A percentile compares a stretch with the other conserved stretches of the same genome.
These are phyloP conservation scores for Athelia sp. DNA, from an alignment of 1,284 basidiomycete genomes.

Conservation along the genomic window DNA sequence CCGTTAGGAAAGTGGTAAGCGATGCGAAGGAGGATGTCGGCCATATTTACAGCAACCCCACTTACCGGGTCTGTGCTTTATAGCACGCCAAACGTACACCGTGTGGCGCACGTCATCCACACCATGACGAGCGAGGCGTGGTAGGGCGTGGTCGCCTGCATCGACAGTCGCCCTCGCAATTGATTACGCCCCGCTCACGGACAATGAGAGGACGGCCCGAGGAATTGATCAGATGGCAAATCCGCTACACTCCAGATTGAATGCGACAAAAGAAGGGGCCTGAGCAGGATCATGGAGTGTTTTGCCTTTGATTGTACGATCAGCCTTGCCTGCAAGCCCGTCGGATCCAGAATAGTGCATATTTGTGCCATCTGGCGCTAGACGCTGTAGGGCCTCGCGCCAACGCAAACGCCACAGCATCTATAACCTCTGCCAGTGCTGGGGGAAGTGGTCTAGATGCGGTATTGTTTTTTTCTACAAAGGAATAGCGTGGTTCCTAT, in stretches of 20 bases:
- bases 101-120: neutral
- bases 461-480: too few species aligned
- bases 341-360: too few species aligned
- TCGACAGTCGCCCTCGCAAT: neutral
- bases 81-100: neutral
- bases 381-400: too few species aligned
- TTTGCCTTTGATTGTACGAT: too few species aligned
- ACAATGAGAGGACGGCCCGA: neutral
- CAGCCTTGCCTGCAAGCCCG: too few species aligned
- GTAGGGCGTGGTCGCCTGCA: neutral
- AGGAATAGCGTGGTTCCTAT: too few species aligned
- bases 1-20: conserved; percentile 26
- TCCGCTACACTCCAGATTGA: neutral
- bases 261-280: too few species aligned
- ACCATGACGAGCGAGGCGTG: neutral
- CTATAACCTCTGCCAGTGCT: too few species aligned
- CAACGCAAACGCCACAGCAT: too few species aligned
- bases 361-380: too few species aligned
- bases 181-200: neutral
- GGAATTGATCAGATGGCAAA: neutral
- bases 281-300: too few species aligned
- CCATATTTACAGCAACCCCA: conserved; percentile 13
- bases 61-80: neutral
- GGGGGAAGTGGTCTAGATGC: too few species aligned
- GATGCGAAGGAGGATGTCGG: conserved; percentile 38